A percentile compares a stretch with the other conserved stretches of the same genome.
These are phyloP conservation scores for Knoxia roxburghii DNA, from an alignment of 257 asterid genomes.

Conservation along the genomic window DNA sequence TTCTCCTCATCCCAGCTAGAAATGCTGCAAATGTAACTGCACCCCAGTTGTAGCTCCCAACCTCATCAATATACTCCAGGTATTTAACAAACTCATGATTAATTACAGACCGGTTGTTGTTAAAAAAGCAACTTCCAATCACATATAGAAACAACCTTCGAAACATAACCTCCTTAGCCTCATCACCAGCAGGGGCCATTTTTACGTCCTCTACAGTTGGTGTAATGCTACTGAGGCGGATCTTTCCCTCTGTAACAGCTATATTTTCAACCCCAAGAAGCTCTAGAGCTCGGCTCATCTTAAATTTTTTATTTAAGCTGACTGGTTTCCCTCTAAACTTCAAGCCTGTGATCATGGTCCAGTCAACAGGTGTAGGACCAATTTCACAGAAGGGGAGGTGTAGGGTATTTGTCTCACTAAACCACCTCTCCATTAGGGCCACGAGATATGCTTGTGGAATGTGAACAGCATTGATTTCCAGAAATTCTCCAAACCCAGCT, in stretches of 20 bases:
- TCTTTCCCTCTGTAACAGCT: conserved; percentile 20
- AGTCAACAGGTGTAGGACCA: conserved; percentile 17
- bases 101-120: conserved; percentile 12
- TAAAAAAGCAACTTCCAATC: conserved; percentile 17
- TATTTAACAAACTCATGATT: conserved; percentile 16
- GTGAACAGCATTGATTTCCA: conserved; percentile 13
- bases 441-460: conserved; percentile 18
- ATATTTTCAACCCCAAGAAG: conserved; percentile 14
- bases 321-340: conserved; percentile 10
- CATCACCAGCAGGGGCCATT: conserved; percentile 13
- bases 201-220: conserved; percentile 14
- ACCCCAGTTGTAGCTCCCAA: conserved; percentile 15
- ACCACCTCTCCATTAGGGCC: conserved; percentile 20
- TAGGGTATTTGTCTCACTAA: conserved; percentile 17
- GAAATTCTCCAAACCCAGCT: conserved; percentile 17
- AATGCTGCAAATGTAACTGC: conserved; percentile 18
- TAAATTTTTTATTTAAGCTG: conserved; percentile 9
- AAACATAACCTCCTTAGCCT: conserved; percentile 16
- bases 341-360: conserved; percentile 17
- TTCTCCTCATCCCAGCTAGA: conserved; percentile 21
- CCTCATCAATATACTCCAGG: conserved; percentile 11
- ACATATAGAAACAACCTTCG: conserved; percentile 15
- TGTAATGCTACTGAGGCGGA: conserved; percentile 19
- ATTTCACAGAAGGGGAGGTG: conserved; percentile 18
- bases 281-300: conserved; percentile 14